These are phyloP conservation scores for Speleostelium caveatum DNA, from an alignment of 78 protist species.

Conservation along the genomic window DNA sequence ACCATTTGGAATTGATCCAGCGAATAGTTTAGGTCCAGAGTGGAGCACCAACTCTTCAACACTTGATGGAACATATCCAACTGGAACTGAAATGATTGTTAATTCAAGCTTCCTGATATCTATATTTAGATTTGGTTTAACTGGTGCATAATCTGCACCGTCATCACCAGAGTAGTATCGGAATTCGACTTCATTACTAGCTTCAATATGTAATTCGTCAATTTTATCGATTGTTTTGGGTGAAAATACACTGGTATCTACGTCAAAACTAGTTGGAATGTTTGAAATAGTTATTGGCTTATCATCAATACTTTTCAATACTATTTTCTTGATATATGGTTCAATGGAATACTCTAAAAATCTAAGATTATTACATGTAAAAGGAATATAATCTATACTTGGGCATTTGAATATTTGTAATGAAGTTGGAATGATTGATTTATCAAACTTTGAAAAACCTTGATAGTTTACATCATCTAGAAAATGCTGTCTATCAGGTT, in stretches of 20 bases:
- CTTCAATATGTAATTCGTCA: not conserved
- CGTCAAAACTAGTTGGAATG: not conserved
- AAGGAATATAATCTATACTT: not conserved
- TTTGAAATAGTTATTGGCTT: not conserved
- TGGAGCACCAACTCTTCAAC: not conserved
- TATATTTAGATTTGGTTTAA: not conserved
- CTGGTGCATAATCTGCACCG: not conserved
- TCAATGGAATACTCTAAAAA: not conserved
- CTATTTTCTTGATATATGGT: not conserved
- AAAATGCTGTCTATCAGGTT: too few relatives aligned
- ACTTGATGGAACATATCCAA: not conserved
- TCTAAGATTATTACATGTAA: not conserved
- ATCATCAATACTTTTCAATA: not conserved
- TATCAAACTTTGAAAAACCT: too few relatives aligned
- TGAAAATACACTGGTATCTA: not conserved
- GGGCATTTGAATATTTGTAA: not conserved
- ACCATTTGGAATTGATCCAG: not conserved
- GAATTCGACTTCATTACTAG: not conserved
- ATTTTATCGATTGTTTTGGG: not conserved
- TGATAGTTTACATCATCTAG: too few relatives aligned
- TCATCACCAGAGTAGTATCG: not conserved
- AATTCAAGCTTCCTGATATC: not conserved
- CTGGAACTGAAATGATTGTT: not conserved
- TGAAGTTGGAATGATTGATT: not conserved
- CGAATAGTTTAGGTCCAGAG: not conserved